Conservation (phyloP, 805 yeast genomes). For the Brettanomyces nanus region DNA sequence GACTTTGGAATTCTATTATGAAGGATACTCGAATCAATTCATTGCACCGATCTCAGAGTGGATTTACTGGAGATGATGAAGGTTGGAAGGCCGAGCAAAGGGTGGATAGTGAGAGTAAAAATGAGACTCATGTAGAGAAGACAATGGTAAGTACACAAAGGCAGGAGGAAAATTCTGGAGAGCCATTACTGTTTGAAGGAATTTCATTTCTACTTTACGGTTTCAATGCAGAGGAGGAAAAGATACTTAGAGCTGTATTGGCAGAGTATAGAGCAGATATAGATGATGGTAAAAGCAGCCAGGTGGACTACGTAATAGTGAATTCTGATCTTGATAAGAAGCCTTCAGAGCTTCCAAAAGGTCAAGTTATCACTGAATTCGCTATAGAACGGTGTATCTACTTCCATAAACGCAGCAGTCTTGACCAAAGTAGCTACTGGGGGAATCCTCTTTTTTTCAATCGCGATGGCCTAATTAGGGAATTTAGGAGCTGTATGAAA, state of each 20-base stretch:
- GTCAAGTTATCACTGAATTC: constrained; percentile 19
- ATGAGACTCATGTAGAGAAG: not conserved
- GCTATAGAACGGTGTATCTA: constrained; percentile 24
- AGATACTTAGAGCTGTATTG: constrained; percentile 18
- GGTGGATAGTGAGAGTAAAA: constrained; percentile 1
- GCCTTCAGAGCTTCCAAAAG: too few relatives aligned
- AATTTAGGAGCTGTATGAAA: constrained; percentile 3
- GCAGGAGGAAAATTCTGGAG: not conserved
- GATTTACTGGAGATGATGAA: not conserved
- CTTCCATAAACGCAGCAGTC: constrained; percentile 11
- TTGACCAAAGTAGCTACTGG: constrained; percentile 16
- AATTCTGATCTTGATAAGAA: constrained; percentile 10
- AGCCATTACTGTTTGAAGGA: constrained; percentile 10
- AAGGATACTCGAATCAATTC: constrained; percentile 5
- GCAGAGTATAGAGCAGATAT: constrained; percentile 18
- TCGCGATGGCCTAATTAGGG: not conserved
- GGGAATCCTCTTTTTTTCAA: constrained; percentile 12
- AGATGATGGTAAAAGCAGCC: not conserved
- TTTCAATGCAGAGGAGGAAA: constrained; percentile 11
- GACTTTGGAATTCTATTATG: constrained; percentile 21
- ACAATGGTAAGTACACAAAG: not conserved
- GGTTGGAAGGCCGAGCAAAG: not conserved
- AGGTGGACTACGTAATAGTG: constrained; percentile 12
- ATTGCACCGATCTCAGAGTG: not conserved
- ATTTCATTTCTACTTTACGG: constrained; percentile 14